A percentile compares a stretch with the other conserved stretches of the same genome.
Evolutionary conservation across 2,329 filamentous ascomycete species (phyloP).

Genomic region (Paracamarosporium sp.): DNA sequence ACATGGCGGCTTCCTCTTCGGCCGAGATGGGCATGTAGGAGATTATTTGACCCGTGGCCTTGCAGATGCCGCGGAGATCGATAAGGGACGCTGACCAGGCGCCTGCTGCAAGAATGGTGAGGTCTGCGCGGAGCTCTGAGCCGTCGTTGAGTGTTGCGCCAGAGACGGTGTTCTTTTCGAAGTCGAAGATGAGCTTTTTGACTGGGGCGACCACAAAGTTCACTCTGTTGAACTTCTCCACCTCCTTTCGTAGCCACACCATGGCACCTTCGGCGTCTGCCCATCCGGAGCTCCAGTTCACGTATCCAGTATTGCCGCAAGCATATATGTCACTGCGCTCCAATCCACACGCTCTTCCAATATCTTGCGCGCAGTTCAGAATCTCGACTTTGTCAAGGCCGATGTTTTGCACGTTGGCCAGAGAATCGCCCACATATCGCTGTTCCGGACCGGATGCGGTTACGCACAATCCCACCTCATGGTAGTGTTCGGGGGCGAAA

Average conservation of each 20-base stretch:
- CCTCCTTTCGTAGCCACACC: conserved; percentile 65
- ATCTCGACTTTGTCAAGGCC: conserved; percentile 49
- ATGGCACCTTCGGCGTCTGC: conserved; percentile 77
- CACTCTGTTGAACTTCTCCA: conserved; percentile 62
- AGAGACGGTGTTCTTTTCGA: conserved; percentile 49
- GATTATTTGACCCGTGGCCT: conserved; percentile 82
- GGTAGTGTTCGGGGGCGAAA: conserved; percentile 71
- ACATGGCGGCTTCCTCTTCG: conserved; percentile 71
- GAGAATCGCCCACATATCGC: conserved; percentile 47
- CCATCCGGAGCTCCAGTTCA: conserved; percentile 80
- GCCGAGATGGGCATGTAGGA: conserved; percentile 78
- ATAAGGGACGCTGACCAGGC: conserved; percentile 84
- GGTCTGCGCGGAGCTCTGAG: conserved; percentile 65
- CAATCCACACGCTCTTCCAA: conserved; percentile 48
- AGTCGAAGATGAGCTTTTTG: conserved; percentile 48
- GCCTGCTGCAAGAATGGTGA: conserved; percentile 82
- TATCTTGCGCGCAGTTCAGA: conserved; percentile 46
- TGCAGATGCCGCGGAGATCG: conserved; percentile 76
- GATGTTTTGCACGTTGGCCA: conserved; percentile 42
- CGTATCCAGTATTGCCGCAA: conserved; percentile 70
- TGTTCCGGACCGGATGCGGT: conserved; percentile 61
- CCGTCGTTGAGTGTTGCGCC: conserved; percentile 66
- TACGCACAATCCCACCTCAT: conserved; percentile 72
- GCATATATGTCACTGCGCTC: conserved; percentile 46
- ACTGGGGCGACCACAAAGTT: conserved; percentile 59